phyloP scores from a whole-genome alignment of 2,329 filamentous ascomycete genomes.

The Ascosphaera aggregata region DNA sequence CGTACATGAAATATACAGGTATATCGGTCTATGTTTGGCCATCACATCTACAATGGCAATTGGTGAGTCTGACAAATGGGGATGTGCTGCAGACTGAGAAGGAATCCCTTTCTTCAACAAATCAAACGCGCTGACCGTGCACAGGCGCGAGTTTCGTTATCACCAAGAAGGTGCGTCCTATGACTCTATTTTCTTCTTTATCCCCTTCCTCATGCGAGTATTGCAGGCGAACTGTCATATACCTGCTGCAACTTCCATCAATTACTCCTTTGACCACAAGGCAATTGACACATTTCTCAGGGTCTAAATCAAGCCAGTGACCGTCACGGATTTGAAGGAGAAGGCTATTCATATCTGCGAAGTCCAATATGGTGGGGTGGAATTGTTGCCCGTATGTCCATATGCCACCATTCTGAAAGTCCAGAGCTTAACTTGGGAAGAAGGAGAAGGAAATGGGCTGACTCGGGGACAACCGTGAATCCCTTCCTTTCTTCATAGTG shows the following conservation, averaged over 20 bases:
- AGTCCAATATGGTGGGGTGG: slow-evolving; percentile 97
- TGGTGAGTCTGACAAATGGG: slow-evolving; percentile 11
- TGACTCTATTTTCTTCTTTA: not conserved
- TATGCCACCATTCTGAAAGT: no score
- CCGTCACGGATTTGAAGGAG: slow-evolving; percentile 85
- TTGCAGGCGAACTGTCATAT: no score
- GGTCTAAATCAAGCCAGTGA: slow-evolving; percentile 79
- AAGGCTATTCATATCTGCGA: slow-evolving; percentile 80
- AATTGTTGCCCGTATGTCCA: slow-evolving; percentile 54
- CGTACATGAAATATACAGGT: no score
- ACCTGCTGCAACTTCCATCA: no score
- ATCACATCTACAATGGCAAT: slow-evolving; percentile 25
- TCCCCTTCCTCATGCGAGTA: no score
- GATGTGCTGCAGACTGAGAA: slow-evolving; percentile 1
- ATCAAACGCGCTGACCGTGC: slow-evolving; percentile 1
- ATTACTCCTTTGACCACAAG: no score
- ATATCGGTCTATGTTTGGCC: slow-evolving; percentile 23
- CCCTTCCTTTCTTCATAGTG: no score
- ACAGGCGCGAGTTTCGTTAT: slow-evolving; percentile 92
- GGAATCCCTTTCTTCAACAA: not conserved
- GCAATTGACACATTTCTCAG: no score
- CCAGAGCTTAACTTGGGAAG: no score
- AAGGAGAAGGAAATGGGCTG: no score
- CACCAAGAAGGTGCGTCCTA: slow-evolving; percentile 68
- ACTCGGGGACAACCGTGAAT: no score